A percentile compares a stretch with the other conserved stretches of the same genome.
Conservation (phyloP, 208 protist species). For the Lotmaria passim region DNA sequence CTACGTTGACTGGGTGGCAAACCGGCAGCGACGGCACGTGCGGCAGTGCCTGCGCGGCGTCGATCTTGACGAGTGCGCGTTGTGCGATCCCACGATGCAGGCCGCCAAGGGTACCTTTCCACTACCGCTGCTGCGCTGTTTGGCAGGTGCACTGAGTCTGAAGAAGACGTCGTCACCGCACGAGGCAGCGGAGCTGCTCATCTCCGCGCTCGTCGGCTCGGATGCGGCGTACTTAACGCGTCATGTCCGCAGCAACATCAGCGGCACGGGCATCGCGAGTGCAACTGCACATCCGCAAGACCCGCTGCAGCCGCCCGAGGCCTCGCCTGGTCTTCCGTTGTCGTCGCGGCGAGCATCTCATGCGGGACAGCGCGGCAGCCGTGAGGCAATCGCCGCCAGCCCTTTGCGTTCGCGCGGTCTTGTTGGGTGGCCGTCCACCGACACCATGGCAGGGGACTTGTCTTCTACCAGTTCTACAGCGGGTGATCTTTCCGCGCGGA, state of each 20-base stretch:
- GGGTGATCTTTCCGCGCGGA: not conserved
- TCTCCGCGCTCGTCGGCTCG: slow-evolving; percentile 32
- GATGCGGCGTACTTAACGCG: slow-evolving; percentile 34
- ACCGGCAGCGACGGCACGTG: slow-evolving; percentile 17
- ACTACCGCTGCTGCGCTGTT: slow-evolving; percentile 20
- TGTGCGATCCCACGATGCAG: slow-evolving; percentile 23
- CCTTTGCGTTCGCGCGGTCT: not conserved
- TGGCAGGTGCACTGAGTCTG: slow-evolving; percentile 28
- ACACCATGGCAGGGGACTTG: not conserved
- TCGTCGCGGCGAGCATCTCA: not conserved
- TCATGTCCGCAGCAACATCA: not conserved
- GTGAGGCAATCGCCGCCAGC: not conserved
- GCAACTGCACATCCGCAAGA: not conserved
- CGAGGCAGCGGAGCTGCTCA: slow-evolving; percentile 34
- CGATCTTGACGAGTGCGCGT: slow-evolving; percentile 27
- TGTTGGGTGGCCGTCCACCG: not conserved
- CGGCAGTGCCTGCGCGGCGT: slow-evolving; percentile 32
- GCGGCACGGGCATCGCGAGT: too few relatives aligned
- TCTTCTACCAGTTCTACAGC: not conserved
- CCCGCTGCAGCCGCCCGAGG: slow-evolving; percentile 13
- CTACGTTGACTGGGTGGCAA: slow-evolving; percentile 14
- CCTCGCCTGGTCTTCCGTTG: not conserved
- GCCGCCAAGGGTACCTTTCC: slow-evolving; percentile 35
- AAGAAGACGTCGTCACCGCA: not conserved
- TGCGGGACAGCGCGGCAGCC: not conserved